phyloP scores from a whole-genome alignment of 2,329 filamentous ascomycete genomes.

The Chrysoporthe puriensis region DNA sequence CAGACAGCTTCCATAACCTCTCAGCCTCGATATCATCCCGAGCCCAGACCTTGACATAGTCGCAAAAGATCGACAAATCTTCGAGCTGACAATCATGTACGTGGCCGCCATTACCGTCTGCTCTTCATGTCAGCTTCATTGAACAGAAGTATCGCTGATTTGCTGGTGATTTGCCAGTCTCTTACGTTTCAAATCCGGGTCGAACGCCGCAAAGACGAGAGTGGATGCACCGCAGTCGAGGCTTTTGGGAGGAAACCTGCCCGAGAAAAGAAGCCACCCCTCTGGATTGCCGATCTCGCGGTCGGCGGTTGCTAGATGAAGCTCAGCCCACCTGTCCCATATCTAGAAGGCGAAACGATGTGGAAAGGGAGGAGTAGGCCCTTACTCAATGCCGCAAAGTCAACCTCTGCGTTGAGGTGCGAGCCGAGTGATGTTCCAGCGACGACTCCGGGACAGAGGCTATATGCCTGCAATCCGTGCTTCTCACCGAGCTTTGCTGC shows the following conservation, averaged over 20 bases:
- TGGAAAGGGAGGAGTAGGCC: too few relatives aligned
- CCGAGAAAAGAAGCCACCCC: not conserved
- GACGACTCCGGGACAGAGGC: slow-evolving; percentile 12
- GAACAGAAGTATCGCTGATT: not conserved
- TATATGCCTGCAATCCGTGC: slow-evolving; percentile 8
- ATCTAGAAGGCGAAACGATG: not conserved
- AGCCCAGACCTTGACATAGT: slow-evolving; percentile 32
- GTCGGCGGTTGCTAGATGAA: not conserved
- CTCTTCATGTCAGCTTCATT: not conserved
- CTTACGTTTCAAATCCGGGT: slow-evolving; percentile 6
- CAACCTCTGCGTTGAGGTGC: not conserved
- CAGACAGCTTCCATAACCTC: slow-evolving; percentile 50
- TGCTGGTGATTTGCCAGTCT: not conserved
- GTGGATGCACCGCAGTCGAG: slow-evolving; percentile 11
- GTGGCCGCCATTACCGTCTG: slow-evolving; percentile 33
- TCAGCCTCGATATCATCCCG: slow-evolving; percentile 39
- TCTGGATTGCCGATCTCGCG: not conserved
- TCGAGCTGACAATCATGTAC: slow-evolving; percentile 32
- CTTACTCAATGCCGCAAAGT: not conserved
- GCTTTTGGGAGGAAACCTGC: not conserved
- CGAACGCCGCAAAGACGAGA: slow-evolving; percentile 14
- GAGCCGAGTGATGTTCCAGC: not conserved
- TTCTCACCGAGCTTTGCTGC: slow-evolving; percentile 14
- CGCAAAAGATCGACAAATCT: slow-evolving; percentile 19
- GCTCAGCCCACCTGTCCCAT: not conserved